phyloP scores from a whole-genome alignment of 1,284 basidiomycete genomes.

The Ustilago tritici region DNA sequence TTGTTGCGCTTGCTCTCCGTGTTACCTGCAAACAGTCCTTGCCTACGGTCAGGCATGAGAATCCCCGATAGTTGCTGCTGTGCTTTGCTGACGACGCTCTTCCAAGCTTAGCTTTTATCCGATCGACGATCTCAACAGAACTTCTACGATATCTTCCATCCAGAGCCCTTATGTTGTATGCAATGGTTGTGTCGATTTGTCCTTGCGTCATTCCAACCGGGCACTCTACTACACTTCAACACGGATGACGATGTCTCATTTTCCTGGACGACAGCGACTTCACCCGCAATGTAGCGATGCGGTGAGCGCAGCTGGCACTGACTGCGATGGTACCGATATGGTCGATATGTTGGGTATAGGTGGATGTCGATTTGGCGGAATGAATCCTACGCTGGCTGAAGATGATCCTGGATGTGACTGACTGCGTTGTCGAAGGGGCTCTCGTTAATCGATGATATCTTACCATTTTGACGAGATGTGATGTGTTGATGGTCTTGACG shows the following conservation, averaged over 20 bases:
- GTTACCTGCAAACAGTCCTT: too few relatives aligned
- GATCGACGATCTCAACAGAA: background rate
- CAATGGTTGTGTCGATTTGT: background rate
- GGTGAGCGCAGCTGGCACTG: background rate
- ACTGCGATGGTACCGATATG: background rate
- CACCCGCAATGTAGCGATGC: background rate
- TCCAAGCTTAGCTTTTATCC: background rate
- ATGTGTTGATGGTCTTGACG: constrained; percentile 56
- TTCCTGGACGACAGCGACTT: background rate
- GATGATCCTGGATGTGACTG: constrained; percentile 7
- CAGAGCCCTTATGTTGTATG: background rate
- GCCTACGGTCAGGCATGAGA: too few relatives aligned
- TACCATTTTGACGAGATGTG: constrained; percentile 56
- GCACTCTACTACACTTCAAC: background rate
- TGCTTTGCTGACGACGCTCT: too few relatives aligned
- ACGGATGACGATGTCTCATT: background rate
- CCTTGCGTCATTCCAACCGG: background rate
- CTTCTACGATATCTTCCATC: background rate
- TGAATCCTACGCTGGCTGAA: background rate
- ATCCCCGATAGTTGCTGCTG: too few relatives aligned
- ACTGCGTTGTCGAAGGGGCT: constrained; percentile 21
- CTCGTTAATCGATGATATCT: constrained; percentile 33
- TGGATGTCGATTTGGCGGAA: background rate
- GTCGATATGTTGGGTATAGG: background rate
- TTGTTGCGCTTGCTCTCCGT: too few relatives aligned